phyloP scores from a whole-genome alignment of 768 basidiomycete species.

The Clavaria fumosa region DNA sequence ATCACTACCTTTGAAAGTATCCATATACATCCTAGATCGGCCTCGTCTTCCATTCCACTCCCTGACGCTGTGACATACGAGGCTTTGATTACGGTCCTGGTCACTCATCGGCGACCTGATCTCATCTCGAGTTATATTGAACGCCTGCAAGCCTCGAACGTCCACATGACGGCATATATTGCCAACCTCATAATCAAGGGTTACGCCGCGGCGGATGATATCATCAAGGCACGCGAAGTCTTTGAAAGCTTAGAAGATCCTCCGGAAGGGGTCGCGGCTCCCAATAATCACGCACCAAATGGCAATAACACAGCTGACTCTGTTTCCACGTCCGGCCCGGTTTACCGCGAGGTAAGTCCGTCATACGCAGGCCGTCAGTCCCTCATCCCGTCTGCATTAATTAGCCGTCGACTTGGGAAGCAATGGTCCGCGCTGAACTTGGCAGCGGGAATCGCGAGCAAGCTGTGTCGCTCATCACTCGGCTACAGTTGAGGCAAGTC shows the following conservation, averaged over 20 bases:
- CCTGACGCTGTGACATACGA: constrained; percentile 85
- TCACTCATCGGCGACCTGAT: constrained; percentile 64
- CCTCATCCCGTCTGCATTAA: constrained; percentile 5
- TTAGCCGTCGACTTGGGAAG: constrained; percentile 87
- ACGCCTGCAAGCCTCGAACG: constrained; percentile 42
- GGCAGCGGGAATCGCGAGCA: constrained; percentile 56
- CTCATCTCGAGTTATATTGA: constrained; percentile 53
- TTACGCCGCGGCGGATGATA: constrained; percentile 47
- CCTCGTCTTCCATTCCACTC: constrained; percentile 30
- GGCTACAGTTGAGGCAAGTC: constrained; percentile 59
- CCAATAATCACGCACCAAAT: constrained; percentile 75
- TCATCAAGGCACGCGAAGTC: constrained; percentile 55
- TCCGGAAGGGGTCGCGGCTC: constrained; percentile 69
- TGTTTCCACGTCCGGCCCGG: constrained; percentile 35
- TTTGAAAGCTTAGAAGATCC: constrained; percentile 78
- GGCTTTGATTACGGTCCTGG: constrained; percentile 74
- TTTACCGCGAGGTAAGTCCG: constrained; percentile 70
- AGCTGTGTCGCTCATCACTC: constrained; percentile 53
- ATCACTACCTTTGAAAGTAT: constrained; percentile 67
- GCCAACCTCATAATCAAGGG: constrained; percentile 74
- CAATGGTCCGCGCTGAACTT: constrained; percentile 88
- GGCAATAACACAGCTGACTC: constrained; percentile 23
- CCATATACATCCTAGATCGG: constrained; percentile 18
- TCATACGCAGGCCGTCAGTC: constrained; percentile 4
- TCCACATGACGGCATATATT: constrained; percentile 92